Percentiles rank a stretch among this genome's conserved stretches.
Conservation (phyloP, 2,329 filamentous ascomycete species). For the Boeremia lycopersici region DNA sequence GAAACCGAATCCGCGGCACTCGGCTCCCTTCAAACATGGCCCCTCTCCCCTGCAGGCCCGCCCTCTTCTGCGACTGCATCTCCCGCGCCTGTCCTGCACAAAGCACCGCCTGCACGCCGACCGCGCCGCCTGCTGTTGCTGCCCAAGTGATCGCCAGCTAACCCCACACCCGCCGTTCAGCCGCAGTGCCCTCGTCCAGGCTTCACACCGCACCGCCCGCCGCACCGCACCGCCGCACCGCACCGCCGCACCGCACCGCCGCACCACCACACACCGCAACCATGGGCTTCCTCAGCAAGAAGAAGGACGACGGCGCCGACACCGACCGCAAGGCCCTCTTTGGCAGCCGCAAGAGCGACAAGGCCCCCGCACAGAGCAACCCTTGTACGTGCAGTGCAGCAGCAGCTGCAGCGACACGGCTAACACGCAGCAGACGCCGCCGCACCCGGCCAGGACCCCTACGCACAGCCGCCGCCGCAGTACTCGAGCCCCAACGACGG, state of each 20-base stretch:
- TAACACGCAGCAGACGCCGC: constrained; percentile 39
- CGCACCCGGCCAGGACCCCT: constrained; percentile 57
- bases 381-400: constrained; percentile 32
- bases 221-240: background rate
- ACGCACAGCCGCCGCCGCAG: constrained; percentile 53
- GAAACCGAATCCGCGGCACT: constrained; percentile 32
- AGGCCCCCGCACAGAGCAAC: constrained; percentile 34
- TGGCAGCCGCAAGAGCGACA: constrained; percentile 57
- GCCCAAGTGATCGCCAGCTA: constrained; percentile 17
- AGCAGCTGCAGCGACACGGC: constrained; percentile 46
- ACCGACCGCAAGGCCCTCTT: constrained; percentile 65
- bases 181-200: constrained; percentile 3
- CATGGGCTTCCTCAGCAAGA: constrained; percentile 61
- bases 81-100: background rate
- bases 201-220: background rate
- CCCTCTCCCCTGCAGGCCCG: background rate
- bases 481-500: constrained; percentile 44
- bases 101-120: background rate
- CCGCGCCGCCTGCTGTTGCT: constrained; percentile 1
- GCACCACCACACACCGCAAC: constrained; percentile 12
- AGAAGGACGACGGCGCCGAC: constrained; percentile 60
- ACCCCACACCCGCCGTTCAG: constrained; percentile 20
- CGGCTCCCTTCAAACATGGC: constrained; percentile 25
- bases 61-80: constrained; percentile 10
- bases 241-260: background rate